A percentile compares a stretch with the other conserved stretches of the same genome.
These are phyloP conservation scores for Ceratocystis diversiconidia DNA, from an alignment of 2,329 filamentous ascomycete genomes.

Conservation along the genomic window DNA sequence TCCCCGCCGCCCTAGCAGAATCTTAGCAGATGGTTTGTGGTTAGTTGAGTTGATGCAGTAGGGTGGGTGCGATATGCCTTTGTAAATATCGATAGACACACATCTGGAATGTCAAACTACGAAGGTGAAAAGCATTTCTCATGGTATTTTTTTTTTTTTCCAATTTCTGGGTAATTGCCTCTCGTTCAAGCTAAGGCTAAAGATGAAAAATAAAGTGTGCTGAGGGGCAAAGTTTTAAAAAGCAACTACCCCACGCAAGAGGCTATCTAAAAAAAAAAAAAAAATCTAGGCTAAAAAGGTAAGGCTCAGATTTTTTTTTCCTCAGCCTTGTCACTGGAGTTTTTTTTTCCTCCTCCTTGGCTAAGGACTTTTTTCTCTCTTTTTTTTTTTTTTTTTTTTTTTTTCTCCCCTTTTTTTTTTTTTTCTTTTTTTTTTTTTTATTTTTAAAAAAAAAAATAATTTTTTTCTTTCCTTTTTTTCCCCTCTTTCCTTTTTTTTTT, in stretches of 20 bases:
- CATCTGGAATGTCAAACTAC: too few relatives aligned
- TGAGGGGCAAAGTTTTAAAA: neutral
- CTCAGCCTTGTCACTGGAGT: neutral
- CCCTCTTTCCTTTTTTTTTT: too few relatives aligned
- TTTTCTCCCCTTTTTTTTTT: slow-evolving; percentile 1
- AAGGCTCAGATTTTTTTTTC: neutral
- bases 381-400: neutral
- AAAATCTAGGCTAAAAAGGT: neutral
- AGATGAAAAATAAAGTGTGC: too few relatives aligned
- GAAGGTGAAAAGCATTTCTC: neutral
- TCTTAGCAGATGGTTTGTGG: neutral
- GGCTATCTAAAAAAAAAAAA: neutral
- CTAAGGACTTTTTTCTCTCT: neutral
- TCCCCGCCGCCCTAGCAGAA: neutral
- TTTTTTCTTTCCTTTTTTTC: too few relatives aligned
- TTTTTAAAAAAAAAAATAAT: too few relatives aligned
- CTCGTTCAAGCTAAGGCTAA: neutral
- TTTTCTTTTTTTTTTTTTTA: neutral
- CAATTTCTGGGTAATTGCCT: neutral
- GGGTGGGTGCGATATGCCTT: too few relatives aligned
- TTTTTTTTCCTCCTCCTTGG: slow-evolving; percentile 7
- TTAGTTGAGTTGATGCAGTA: too few relatives aligned
- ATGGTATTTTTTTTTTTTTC: neutral
- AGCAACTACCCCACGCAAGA: neutral
- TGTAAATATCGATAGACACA: too few relatives aligned